These are phyloP conservation scores for Pythium dissotocum DNA, from an alignment of 352 stramenopile genomes.

Conservation along the genomic window DNA sequence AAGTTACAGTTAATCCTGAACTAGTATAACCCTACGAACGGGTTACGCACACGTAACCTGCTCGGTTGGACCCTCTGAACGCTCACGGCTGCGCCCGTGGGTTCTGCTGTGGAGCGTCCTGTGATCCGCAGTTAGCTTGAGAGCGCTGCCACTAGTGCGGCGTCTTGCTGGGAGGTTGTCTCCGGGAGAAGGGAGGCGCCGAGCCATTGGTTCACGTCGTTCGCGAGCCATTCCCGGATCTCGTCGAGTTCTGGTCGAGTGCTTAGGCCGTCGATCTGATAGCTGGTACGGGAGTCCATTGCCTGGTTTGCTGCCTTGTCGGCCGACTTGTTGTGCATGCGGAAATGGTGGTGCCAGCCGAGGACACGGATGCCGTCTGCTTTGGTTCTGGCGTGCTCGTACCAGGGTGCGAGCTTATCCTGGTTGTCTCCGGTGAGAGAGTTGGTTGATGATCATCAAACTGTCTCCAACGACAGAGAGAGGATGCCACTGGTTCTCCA, in stretches of 20 bases:
- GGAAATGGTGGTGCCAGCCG: background rate
- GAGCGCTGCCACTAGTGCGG: too few relatives aligned
- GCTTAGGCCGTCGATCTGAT: background rate
- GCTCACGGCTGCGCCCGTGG: too few relatives aligned
- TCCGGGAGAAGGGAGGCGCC: too few relatives aligned
- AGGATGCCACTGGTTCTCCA: too few relatives aligned
- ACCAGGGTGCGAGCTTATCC: background rate
- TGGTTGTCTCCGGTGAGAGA: background rate
- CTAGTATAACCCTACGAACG: background rate
- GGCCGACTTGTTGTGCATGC: slow-evolving; percentile 11
- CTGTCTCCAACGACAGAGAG: too few relatives aligned
- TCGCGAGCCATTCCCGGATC: background rate
- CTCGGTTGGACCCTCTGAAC: background rate
- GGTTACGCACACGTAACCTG: background rate
- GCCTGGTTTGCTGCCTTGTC: slow-evolving; percentile 17
- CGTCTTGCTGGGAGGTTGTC: too few relatives aligned
- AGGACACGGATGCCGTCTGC: background rate
- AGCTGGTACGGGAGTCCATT: slow-evolving; percentile 9
- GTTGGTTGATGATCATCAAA: background rate
- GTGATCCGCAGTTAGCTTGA: too few relatives aligned
- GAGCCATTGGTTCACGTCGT: background rate
- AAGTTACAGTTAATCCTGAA: background rate
- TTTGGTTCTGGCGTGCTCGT: background rate
- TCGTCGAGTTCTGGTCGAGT: background rate
- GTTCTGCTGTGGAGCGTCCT: too few relatives aligned